Conservation (phyloP, 2,329 filamentous ascomycete genomes). For the Penicillium psychrosexuale region DNA sequence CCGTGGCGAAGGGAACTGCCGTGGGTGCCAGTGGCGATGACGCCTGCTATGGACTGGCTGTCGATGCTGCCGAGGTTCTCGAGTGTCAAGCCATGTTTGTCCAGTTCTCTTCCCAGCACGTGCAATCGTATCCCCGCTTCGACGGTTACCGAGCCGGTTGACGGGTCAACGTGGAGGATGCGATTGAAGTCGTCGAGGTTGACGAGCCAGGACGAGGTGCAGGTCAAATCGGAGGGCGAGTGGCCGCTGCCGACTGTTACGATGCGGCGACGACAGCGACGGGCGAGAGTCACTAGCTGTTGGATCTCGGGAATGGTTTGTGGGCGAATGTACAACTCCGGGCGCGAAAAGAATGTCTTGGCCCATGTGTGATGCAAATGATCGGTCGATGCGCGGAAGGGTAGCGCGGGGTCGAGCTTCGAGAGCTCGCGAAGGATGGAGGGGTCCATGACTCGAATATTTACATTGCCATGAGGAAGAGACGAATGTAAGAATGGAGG, state of each 20-base stretch:
- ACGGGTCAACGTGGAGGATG: slow-evolving; percentile 66
- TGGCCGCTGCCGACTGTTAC: slow-evolving; percentile 88
- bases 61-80: slow-evolving; percentile 94
- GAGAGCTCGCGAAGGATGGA: slow-evolving; percentile 54
- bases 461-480: not conserved
- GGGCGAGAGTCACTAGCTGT: slow-evolving; percentile 76
- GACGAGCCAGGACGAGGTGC: slow-evolving; percentile 89
- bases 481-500: not conserved
- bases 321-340: slow-evolving; percentile 88
- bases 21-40: slow-evolving; percentile 89
- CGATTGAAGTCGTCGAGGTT: slow-evolving; percentile 82
- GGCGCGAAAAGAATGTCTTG: slow-evolving; percentile 81
- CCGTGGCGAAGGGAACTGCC: slow-evolving; percentile 83
- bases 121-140: slow-evolving; percentile 85
- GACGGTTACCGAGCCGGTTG: slow-evolving; percentile 67
- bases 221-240: slow-evolving; percentile 87
- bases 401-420: slow-evolving; percentile 59
- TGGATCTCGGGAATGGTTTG: slow-evolving; percentile 75
- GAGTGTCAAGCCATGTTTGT: slow-evolving; percentile 74
- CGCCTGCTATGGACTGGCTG: slow-evolving; percentile 86
- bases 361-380: slow-evolving; percentile 93
- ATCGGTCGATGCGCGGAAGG: slow-evolving; percentile 70
- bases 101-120: slow-evolving; percentile 69
- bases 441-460: slow-evolving; percentile 40
- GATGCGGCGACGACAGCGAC: slow-evolving; percentile 74